Conservation (phyloP, 164 flowering plant genomes). For the Aristolochia contorta region DNA sequence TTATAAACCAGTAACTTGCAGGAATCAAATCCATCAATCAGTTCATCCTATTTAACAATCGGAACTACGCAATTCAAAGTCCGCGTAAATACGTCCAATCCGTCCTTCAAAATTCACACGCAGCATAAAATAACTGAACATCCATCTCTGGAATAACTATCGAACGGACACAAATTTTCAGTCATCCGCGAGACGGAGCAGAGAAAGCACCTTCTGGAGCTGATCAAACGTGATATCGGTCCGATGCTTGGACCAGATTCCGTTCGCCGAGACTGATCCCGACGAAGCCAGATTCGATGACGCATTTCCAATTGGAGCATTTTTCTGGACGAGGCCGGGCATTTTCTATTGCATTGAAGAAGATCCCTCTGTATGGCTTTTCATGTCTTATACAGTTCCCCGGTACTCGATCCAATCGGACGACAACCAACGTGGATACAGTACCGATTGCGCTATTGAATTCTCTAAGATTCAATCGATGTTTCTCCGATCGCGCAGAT, state of each 20-base stretch:
- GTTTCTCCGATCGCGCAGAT: too few species aligned
- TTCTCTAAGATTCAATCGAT: too few species aligned
- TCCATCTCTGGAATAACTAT: background rate
- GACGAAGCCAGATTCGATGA: conserved; percentile 10
- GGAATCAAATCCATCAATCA: background rate
- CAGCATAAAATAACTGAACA: background rate
- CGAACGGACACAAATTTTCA: background rate
- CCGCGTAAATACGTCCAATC: background rate
- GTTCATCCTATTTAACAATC: background rate
- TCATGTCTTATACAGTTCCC: background rate
- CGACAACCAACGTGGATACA: too few species aligned
- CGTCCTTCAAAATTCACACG: background rate
- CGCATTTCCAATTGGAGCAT: conserved; percentile 20
- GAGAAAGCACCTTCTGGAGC: conserved; percentile 74
- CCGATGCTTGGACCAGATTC: conserved; percentile 82
- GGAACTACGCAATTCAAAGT: background rate
- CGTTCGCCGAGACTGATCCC: conserved; percentile 35
- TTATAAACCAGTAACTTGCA: background rate
- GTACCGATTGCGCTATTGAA: too few species aligned
- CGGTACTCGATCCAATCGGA: too few species aligned
- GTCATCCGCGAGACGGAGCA: background rate
- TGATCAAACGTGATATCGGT: conserved; percentile 67
- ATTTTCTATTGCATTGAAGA: conserved; percentile 13
- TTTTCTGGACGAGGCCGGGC: conserved; percentile 30
- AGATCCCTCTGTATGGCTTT: background rate